Evolutionary conservation across 345 rosid species (phyloP).

Genomic region (Tarenaya hassleriana): DNA sequence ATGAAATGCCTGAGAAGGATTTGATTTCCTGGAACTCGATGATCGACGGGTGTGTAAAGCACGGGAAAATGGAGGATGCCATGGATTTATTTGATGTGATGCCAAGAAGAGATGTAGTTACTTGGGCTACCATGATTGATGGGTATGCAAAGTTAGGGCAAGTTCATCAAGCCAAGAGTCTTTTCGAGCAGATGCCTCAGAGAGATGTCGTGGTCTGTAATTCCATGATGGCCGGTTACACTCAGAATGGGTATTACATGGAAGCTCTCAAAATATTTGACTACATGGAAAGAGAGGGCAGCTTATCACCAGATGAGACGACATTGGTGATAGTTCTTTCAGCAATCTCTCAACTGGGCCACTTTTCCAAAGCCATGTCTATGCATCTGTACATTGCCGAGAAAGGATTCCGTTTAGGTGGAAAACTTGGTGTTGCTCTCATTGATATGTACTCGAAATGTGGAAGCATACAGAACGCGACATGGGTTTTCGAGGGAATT

Average conservation of each 20-base stretch:
- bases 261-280: slow-evolving; percentile 46
- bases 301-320: slow-evolving; percentile 42
- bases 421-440: slow-evolving; percentile 52
- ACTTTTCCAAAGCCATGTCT: slow-evolving; percentile 38
- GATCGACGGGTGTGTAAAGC: slow-evolving; percentile 49
- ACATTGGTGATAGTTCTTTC: slow-evolving; percentile 44
- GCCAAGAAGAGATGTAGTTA: slow-evolving; percentile 44
- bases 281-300: slow-evolving; percentile 35
- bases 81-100: slow-evolving; percentile 38
- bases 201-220: slow-evolving; percentile 50
- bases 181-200: slow-evolving; percentile 43
- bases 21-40: slow-evolving; percentile 59
- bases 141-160: slow-evolving; percentile 47
- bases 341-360: slow-evolving; percentile 49
- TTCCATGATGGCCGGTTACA: slow-evolving; percentile 55
- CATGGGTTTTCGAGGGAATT: slow-evolving; percentile 34
- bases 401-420: slow-evolving; percentile 27
- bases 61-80: slow-evolving; percentile 39
- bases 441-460: slow-evolving; percentile 55
- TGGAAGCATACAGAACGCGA: slow-evolving; percentile 44
- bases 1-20: slow-evolving; percentile 47
- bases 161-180: slow-evolving; percentile 39
- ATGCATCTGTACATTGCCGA: slow-evolving; percentile 40
- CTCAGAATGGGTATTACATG: slow-evolving; percentile 35
- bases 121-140: slow-evolving; percentile 53